Evolutionary conservation across 2,329 filamentous ascomycete genomes (phyloP).

Genomic region (Xylariales sp.): DNA sequence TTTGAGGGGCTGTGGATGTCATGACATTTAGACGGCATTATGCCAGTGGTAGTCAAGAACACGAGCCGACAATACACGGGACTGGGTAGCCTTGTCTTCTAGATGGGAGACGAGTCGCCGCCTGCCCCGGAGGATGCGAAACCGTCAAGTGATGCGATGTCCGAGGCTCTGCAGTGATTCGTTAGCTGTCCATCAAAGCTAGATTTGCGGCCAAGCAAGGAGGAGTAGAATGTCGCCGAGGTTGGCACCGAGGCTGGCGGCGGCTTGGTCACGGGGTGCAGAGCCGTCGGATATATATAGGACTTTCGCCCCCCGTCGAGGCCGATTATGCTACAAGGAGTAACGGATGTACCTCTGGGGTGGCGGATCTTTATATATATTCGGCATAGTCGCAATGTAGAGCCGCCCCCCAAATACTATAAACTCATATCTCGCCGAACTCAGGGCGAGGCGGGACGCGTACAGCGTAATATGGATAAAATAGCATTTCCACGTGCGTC

Average conservation of each 20-base stretch:
- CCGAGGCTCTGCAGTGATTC: not conserved
- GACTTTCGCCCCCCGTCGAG: conserved; percentile 23
- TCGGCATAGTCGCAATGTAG: conserved; percentile 25
- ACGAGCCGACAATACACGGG: conserved; percentile 16
- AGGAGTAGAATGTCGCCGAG: conserved; percentile 21
- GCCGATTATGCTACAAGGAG: conserved; percentile 18
- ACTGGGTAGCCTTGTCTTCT: conserved; percentile 10
- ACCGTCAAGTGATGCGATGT: not conserved
- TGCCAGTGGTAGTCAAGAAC: conserved; percentile 15
- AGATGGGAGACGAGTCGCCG: conserved; percentile 2
- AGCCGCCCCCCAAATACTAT: conserved; percentile 6
- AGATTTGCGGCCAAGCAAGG: not conserved
- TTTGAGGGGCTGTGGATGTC: conserved; percentile 19
- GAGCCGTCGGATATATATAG: conserved; percentile 37
- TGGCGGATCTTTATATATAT: conserved; percentile 27
- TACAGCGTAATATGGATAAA: conserved; percentile 35
- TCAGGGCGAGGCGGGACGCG: conserved; percentile 13
- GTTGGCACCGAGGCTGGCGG: conserved; percentile 25
- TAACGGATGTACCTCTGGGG: conserved; percentile 28
- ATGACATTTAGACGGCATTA: conserved; percentile 3
- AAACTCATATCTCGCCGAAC: not conserved
- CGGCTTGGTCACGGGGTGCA: conserved; percentile 30
- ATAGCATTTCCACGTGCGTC: conserved; percentile 22
- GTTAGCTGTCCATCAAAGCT: conserved; percentile 3
- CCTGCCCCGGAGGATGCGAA: conserved; percentile 8